phyloP scores from a whole-genome alignment of 2,329 filamentous ascomycete genomes.

The Metarhizium robertsii region DNA sequence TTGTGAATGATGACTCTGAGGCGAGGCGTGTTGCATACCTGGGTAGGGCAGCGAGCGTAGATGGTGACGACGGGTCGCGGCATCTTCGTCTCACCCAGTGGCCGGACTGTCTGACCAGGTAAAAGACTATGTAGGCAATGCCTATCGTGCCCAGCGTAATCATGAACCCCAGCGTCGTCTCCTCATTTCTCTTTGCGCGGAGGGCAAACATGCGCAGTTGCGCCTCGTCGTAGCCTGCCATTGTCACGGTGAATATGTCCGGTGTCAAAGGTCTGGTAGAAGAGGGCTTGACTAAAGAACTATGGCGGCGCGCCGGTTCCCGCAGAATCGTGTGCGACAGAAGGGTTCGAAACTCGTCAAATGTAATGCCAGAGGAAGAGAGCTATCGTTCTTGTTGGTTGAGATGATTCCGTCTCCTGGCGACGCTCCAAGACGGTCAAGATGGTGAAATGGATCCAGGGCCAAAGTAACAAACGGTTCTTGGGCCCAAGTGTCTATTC shows the following conservation, averaged over 20 bases:
- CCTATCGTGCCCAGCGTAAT: constrained; percentile 2
- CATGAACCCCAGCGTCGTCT: constrained; percentile 7
- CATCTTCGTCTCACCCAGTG: not conserved
- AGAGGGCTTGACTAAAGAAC: no score
- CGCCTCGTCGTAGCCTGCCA: not conserved
- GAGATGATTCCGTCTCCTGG: no score
- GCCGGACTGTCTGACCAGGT: constrained; percentile 4
- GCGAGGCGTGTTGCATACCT: not conserved
- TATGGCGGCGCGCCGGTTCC: no score
- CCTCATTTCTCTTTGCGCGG: constrained; percentile 3
- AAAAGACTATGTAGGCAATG: constrained; percentile 3
- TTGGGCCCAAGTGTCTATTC: no score
- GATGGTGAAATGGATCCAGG: no score
- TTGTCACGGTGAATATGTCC: not conserved
- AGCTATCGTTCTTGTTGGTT: no score
- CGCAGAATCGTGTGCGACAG: no score
- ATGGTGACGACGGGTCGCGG: not conserved
- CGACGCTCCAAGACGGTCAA: no score
- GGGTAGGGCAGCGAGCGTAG: not conserved
- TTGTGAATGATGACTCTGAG: not conserved
- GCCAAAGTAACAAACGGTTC: no score
- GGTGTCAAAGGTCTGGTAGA: no score
- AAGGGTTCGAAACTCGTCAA: no score
- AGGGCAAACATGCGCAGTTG: not conserved
- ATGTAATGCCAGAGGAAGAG: no score